A percentile compares a stretch with the other conserved stretches of the same genome.
These are phyloP conservation scores for Eucalyptus virginea DNA, from an alignment of 345 rosid species.

Conservation along the genomic window DNA sequence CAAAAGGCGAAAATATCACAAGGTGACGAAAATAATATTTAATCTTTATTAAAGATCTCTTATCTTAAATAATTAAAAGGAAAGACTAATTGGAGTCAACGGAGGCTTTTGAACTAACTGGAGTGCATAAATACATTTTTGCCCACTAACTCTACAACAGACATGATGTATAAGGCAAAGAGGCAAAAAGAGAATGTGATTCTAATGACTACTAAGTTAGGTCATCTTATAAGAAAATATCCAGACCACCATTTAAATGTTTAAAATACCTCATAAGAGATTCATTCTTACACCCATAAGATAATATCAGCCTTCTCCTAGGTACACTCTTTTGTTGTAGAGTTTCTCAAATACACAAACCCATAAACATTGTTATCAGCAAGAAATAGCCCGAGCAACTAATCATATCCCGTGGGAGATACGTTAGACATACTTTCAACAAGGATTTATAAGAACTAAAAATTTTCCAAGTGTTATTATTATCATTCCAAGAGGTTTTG, in stretches of 20 bases:
- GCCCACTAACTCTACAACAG: background rate
- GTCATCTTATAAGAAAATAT: no score
- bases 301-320: no score
- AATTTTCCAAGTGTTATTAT: no score
- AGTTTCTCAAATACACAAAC: background rate
- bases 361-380: background rate
- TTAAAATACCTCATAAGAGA: no score
- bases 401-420: background rate
- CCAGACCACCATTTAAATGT: no score
- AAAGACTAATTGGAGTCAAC: background rate
- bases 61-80: no score
- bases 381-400: background rate
- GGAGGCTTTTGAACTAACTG: background rate
- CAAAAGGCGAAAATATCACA: background rate
- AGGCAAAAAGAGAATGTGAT: no score
- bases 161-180: no score
- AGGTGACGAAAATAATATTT: background rate
- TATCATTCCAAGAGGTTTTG: no score
- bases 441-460: background rate
- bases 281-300: no score
- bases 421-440: background rate
- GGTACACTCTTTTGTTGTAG: background rate
- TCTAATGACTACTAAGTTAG: no score
- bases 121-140: background rate
- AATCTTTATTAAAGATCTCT: background rate